Conservation (phyloP, 208 protist genomes). For the Wallacemonas rigidus region DNA sequence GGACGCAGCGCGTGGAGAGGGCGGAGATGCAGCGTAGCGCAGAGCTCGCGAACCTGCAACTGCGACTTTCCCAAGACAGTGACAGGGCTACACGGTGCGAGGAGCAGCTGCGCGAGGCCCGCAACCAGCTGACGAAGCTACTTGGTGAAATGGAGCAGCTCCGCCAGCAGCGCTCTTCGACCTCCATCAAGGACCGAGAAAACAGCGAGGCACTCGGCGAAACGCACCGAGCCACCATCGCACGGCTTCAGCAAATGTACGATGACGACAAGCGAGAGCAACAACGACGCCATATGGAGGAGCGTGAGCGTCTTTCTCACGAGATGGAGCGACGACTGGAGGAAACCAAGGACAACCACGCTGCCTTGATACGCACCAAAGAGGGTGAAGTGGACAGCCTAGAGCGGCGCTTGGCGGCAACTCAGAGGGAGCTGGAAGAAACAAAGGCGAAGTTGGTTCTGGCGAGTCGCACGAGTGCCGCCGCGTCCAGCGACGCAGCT, state of each 20-base stretch:
- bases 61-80: constrained; percentile 59
- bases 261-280: constrained; percentile 71
- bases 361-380: constrained; percentile 44
- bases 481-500: constrained; percentile 4
- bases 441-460: constrained; percentile 42
- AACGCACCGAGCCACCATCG: constrained; percentile 53
- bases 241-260: constrained; percentile 63
- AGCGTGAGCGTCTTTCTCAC: constrained; percentile 50
- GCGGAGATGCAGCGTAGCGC: constrained; percentile 46
- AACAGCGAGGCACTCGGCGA: constrained; percentile 41
- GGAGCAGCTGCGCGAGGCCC: constrained; percentile 66
- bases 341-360: constrained; percentile 52
- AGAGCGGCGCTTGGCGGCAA: constrained; percentile 39
- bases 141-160: constrained; percentile 57
- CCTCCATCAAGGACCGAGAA: constrained; percentile 28
- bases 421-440: constrained; percentile 58
- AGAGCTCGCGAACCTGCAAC: constrained; percentile 52
- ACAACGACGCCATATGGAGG: constrained; percentile 55
- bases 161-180: constrained; percentile 22
- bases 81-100: constrained; percentile 46
- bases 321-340: constrained; percentile 48
- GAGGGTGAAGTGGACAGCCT: constrained; percentile 43
- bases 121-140: constrained; percentile 48
- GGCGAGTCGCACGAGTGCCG: constrained; percentile 19
- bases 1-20: constrained; percentile 35